Conservation (phyloP, 208 protist genomes). For the Trichomonas vaginalis region DNA sequence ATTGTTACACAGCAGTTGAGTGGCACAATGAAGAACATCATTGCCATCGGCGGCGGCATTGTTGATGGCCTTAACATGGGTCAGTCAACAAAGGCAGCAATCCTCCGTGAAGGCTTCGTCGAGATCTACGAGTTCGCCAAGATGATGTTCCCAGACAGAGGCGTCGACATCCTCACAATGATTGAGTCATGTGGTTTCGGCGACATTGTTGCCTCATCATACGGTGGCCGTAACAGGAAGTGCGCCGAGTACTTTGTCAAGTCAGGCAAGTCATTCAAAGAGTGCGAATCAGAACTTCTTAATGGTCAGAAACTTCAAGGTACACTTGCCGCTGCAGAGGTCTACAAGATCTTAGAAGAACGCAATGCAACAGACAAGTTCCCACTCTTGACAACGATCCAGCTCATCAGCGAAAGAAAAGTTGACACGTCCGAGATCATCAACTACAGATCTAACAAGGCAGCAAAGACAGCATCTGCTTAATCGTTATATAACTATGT, state of each 20-base stretch:
- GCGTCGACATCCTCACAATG: constrained; percentile 20
- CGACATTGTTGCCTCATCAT: constrained; percentile 40
- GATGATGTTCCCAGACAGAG: neutral
- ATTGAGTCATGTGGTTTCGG: constrained; percentile 32
- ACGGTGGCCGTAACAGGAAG: constrained; percentile 44
- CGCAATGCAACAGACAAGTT: neutral
- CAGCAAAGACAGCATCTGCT: too few relatives aligned
- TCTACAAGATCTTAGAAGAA: constrained; percentile 17
- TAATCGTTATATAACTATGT: too few relatives aligned
- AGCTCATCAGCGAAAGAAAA: neutral
- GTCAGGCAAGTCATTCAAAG: constrained; percentile 31
- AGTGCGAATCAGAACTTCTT: constrained; percentile 45
- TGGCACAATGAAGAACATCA: constrained; percentile 37
- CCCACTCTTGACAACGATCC: neutral
- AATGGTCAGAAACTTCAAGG: constrained; percentile 51
- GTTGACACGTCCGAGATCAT: neutral
- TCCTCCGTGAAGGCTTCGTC: constrained; percentile 30
- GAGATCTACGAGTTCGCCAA: constrained; percentile 19
- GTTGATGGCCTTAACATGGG: constrained; percentile 27
- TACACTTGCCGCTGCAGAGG: constrained; percentile 41
- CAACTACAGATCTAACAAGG: too few relatives aligned
- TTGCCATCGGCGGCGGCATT: constrained; percentile 30
- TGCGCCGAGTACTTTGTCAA: constrained; percentile 39
- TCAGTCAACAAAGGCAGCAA: constrained; percentile 35
- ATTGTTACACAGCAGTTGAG: neutral